A percentile compares a stretch with the other conserved stretches of the same genome.
Conservation (phyloP, 306 rosid genomes). For the Glycyrrhiza uralensis region DNA sequence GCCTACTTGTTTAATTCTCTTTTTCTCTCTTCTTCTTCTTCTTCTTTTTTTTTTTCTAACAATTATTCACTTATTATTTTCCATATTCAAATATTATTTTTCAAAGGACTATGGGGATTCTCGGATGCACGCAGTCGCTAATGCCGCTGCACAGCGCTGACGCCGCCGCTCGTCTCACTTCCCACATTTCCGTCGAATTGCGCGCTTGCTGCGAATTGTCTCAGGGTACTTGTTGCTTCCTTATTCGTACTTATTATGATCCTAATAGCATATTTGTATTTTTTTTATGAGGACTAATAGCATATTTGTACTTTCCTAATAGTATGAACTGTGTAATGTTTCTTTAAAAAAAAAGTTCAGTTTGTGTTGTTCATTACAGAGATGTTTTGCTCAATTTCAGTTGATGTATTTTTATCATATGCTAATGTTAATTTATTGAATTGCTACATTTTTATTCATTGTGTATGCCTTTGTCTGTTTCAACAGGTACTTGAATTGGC, state of each 20-base stretch:
- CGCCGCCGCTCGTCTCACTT: constrained; percentile 42
- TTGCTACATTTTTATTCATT: not conserved
- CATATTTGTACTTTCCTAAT: not conserved
- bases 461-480: not conserved
- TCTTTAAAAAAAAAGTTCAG: not conserved
- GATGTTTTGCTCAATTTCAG: not conserved
- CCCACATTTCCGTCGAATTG: constrained; percentile 42
- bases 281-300: no score
- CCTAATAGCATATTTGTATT: not conserved
- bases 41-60: no score
- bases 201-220: constrained; percentile 63
- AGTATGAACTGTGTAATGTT: not conserved
- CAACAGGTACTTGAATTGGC: constrained; percentile 32
- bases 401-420: no score
- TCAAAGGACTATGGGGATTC: constrained; percentile 30
- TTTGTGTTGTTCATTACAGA: not conserved
- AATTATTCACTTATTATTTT: not conserved
- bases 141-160: constrained; percentile 53
- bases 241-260: not conserved
- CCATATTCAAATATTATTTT: not conserved
- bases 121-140: constrained; percentile 55
- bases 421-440: not conserved
- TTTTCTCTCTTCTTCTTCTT: not conserved
- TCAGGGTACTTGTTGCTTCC: constrained; percentile 45
- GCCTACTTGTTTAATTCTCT: not conserved